Base-by-base conservation (phyloP, 805 yeast genomes). In the Hanseniaspora guilliermondii region DNA sequence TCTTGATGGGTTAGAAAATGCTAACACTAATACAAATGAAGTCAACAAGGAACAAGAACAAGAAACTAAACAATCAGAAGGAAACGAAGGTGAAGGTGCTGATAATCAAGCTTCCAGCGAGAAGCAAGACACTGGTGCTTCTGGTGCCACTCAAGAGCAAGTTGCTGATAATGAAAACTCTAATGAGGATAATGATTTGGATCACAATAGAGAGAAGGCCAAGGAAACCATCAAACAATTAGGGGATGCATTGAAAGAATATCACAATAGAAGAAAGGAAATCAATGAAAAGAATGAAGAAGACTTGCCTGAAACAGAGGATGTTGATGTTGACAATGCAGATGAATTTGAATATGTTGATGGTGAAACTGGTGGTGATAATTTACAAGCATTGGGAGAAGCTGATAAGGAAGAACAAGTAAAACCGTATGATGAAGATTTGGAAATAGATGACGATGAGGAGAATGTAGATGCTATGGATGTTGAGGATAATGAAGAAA, bases 381-480 rank as follows among this genome's bases (percentile, higher is more conserved):
- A 86, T 49, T 86, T 95, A 0, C 97, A 93, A 67, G 98, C 97
- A 0, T 70, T 93, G 50, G 97, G 97, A 22, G 82, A 89, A 44
- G 95, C 96, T 6, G 79, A 80, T 57, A 77, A 81, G 61, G 96
- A 88, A 46, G 88, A 85, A 62, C 71, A 77, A 16, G 47, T 52
- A 11, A 93, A 87, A 64, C 66, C 82, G 0, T 76, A 89, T 56
- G 83, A 88, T 64, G 88, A 86, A 55, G 85, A 83, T 8, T 79
- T 76, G 76, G 93, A 91, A 0, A 83, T 86, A 58, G 86, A 80
- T 8, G 68, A 69, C 16, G 61, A 56, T 57, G 62, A 60, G 36
- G 63, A 68, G 12, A 69, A 67, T 12, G 65, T 63, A n/a, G 68
- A 65, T 14, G 64, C 65, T 12, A 63, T 17, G 7, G 68, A 66